Evolutionary conservation across 2,329 filamentous ascomycete species (phyloP).

Genomic region (Xylaria hypoxylon): DNA sequence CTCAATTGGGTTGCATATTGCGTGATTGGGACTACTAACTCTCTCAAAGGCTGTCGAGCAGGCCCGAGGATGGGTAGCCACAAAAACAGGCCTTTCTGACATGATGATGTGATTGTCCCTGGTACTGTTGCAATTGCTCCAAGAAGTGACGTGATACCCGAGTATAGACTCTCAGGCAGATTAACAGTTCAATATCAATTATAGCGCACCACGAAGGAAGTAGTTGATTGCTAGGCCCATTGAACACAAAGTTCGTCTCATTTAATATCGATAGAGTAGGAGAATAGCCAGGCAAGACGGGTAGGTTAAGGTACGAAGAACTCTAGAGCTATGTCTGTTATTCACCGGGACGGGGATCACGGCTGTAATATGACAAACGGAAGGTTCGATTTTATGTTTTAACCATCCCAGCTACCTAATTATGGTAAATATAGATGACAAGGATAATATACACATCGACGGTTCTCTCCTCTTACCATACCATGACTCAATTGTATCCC

Average conservation of each 20-base stretch:
- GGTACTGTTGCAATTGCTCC: constrained; percentile 46
- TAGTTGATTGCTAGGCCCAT: constrained; percentile 46
- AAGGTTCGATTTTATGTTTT: constrained; percentile 14
- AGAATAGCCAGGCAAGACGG: constrained; percentile 20
- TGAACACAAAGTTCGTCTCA: constrained; percentile 41
- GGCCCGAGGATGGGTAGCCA: constrained; percentile 91
- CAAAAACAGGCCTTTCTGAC: constrained; percentile 86
- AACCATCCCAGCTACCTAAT: background rate
- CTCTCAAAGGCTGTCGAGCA: constrained; percentile 98
- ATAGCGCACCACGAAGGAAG: constrained; percentile 49
- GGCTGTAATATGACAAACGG: constrained; percentile 18
- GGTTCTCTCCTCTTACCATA: background rate
- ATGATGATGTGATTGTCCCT: constrained; percentile 59
- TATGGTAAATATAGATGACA: constrained; percentile 9
- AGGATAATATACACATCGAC: constrained; percentile 15
- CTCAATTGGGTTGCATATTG: constrained; percentile 29
- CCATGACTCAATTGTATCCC: constrained; percentile 1
- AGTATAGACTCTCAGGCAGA: background rate
- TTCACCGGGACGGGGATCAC: constrained; percentile 28
- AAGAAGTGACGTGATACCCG: constrained; percentile 5
- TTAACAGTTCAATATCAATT: constrained; percentile 29
- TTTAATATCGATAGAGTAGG: constrained; percentile 27
- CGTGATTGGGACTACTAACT: constrained; percentile 63
- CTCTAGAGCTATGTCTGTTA: constrained; percentile 2
- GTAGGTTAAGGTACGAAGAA: constrained; percentile 14